Evolutionary conservation across 352 stramenopile genomes (phyloP), one percentile per base, ranked within the genome.

Genomic region (Globisporangium emineosum): DNA sequence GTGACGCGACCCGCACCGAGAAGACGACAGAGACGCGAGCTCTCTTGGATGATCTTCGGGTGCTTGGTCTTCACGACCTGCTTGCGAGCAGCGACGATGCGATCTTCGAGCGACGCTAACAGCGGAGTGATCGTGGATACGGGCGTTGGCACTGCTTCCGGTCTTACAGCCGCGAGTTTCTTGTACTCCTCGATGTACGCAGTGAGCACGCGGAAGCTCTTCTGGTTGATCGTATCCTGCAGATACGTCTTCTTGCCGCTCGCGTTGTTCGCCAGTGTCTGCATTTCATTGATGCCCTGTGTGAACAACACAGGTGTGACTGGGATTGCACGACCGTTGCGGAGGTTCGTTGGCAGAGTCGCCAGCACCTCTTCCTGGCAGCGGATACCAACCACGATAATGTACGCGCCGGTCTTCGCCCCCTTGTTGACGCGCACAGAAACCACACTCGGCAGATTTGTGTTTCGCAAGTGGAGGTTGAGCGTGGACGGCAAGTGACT

Each of bases 1-100:
- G 97, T 96, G 33, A 96, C 80, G 35, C 90, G 88, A 1, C 90
- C 93, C 51, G 88, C 94, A 21, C 90, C 88, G 7, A 99, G 69
- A 57, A 90, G 77, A 51, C 96, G 88, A 25, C 79, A 90, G 49
- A 92, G 64, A 4, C 71, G 72, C 2, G 77, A 88, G 27, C 79
- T 78, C 47, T 87, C 67, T 68, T 92, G 83, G 57, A 92, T 82
- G 55, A 92, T 92, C 70, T 92, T 81, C 10, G 83, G 81, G 53
- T 92, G 79, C 51, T 90, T 92, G 1, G 80, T 83, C 63, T 86
- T 87, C 56, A 92, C 79, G 47, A 88, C 68, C 37, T 90, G 81
- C 63, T 89, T 89, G 52, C 75, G 85, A 15, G 81, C 80, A 3
- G 70, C 64, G 5, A 64, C 61, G 55, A 92, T 90, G 30, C 72